Conservation (phyloP, 78 protist species). For the Acrasis kona region DNA sequence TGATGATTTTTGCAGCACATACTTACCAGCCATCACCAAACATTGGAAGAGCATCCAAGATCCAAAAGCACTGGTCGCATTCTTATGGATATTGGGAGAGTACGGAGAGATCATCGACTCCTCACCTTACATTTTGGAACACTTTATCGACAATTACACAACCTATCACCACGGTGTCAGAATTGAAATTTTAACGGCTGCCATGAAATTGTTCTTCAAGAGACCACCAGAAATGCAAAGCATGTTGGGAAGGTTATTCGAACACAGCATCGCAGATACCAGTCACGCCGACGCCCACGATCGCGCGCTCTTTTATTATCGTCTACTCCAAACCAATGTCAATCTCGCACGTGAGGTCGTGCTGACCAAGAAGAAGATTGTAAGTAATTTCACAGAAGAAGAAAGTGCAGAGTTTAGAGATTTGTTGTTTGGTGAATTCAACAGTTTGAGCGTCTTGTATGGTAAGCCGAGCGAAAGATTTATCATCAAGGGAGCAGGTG, state of each 20-base stretch:
- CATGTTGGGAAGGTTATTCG: conserved; percentile 48
- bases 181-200: conserved; percentile 42
- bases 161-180: conserved; percentile 22
- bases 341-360: conserved; percentile 16
- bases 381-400: conserved; percentile 14
- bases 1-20: background rate
- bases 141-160: conserved; percentile 15
- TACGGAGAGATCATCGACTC: conserved; percentile 41
- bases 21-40: conserved; percentile 14
- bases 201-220: conserved; percentile 59
- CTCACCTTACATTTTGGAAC: conserved; percentile 76
- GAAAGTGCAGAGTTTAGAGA: conserved; percentile 18
- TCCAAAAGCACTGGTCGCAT: background rate
- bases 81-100: conserved; percentile 85
- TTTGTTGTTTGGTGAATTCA: conserved; percentile 75
- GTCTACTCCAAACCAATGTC: conserved; percentile 34
- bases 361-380: background rate
- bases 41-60: conserved; percentile 4
- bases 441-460: conserved; percentile 69
- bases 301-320: conserved; percentile 69
- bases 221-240: conserved; percentile 60
- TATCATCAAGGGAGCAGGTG: background rate
- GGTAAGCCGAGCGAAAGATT: conserved; percentile 48
- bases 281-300: conserved; percentile 77
- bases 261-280: conserved; percentile 20